Evolutionary conservation across 768 basidiomycete species (phyloP), one percentile per base, ranked within the genome.

Genomic region (Gyrodon lividus): DNA sequence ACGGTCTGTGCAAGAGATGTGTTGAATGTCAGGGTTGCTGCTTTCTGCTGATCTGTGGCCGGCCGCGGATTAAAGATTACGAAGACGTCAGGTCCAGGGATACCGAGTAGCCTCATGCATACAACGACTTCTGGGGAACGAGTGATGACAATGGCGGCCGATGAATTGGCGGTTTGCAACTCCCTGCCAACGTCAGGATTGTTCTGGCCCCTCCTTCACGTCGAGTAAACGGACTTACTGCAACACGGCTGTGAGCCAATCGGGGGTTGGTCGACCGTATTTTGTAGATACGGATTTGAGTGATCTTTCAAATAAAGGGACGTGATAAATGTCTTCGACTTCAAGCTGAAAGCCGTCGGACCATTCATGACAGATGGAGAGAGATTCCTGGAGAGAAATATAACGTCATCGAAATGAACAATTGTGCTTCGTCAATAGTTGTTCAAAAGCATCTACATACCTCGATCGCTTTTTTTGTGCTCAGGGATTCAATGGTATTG

Each of bases 41-140:
- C 82, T 30, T 69, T 56, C 0, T 79, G 76, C 54, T 80, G 73
- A 20, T 71, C 73, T 2, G 81, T 73, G 8, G 78, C 68, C 8
- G 72, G 73, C 59, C 82, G 81, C 4, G 83, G 82, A 62, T 84
- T 83, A 57, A 86, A 87, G 31, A 86, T 66, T 23, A 79, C 72
- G 61, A 81, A 86, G 22, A 82, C 59, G 38, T 70, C 65, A 30
- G 57, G 50, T 3, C 43, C 31, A 7, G 56, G 8, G 10, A 28
- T 5, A 47, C 4, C 59, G 8, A 43, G 52, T 26, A 74, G 43
- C 37, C 67, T 71, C 49, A 85, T 51, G 57, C 81, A 79, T 16
- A 74, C 64, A 35, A 86, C 50, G 33, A 84, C 82, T 56, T 85
- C 78, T 0, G 84, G 84, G 38, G 78, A 77, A 13, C 81, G 80